Evolutionary conservation across 352 stramenopile genomes (phyloP).

Genomic region (Pythium guiyangense): DNA sequence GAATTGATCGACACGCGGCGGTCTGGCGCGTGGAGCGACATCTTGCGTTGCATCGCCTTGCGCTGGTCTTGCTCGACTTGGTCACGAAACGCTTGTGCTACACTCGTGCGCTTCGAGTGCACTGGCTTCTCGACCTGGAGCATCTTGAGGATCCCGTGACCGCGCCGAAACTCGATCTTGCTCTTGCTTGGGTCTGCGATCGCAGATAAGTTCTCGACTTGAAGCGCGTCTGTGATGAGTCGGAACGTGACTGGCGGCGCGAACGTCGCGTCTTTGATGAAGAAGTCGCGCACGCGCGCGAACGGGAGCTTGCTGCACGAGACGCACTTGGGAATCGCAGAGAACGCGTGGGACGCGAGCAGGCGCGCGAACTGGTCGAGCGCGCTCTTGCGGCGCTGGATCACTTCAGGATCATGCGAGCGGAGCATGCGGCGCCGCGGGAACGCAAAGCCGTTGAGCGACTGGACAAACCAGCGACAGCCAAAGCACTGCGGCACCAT

Average conservation of each 20-base stretch:
- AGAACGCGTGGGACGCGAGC: slow-evolving; percentile 69
- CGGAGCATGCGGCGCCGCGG: slow-evolving; percentile 52
- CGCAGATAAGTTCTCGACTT: slow-evolving; percentile 43
- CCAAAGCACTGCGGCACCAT: slow-evolving; percentile 64
- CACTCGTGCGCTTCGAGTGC: slow-evolving; percentile 28
- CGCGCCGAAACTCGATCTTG: slow-evolving; percentile 74
- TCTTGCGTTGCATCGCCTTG: slow-evolving; percentile 5
- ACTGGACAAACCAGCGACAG: slow-evolving; percentile 67
- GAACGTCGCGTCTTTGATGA: slow-evolving; percentile 30
- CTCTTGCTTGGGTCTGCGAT: slow-evolving; percentile 69
- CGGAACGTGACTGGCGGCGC: slow-evolving; percentile 17
- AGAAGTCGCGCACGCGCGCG: slow-evolving; percentile 61
- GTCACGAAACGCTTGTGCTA: slow-evolving; percentile 2
- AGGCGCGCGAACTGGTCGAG: slow-evolving; percentile 58
- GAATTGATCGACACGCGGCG: not conserved
- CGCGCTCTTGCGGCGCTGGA: slow-evolving; percentile 36
- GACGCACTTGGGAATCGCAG: slow-evolving; percentile 65
- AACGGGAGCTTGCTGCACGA: slow-evolving; percentile 55
- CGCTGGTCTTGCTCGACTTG: slow-evolving; percentile 12
- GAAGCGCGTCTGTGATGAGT: slow-evolving; percentile 27
- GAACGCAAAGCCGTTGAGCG: slow-evolving; percentile 53
- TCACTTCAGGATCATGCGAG: slow-evolving; percentile 37
- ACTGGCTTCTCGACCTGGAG: slow-evolving; percentile 66
- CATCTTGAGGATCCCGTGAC: slow-evolving; percentile 48
- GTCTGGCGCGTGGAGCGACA: slow-evolving; percentile 5